Conservation (phyloP, 352 stramenopile genomes). For the Phytopythium oedochilum region DNA sequence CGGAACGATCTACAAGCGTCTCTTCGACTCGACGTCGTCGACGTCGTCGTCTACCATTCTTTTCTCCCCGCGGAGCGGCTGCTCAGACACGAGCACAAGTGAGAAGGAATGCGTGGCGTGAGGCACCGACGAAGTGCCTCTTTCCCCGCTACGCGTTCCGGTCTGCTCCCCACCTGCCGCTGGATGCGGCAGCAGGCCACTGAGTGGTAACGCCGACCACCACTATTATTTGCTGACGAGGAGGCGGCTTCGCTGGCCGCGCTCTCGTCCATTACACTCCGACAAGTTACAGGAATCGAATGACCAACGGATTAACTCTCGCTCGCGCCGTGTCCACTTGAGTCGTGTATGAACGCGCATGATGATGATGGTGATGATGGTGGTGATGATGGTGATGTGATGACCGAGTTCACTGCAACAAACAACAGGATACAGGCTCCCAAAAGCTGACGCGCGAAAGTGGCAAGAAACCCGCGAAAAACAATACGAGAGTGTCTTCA, state of each 20-base stretch:
- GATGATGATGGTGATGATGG: no score
- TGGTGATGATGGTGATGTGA: no score
- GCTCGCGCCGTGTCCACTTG: no score
- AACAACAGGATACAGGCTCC: no score
- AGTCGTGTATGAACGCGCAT: no score
- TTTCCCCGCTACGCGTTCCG: neutral
- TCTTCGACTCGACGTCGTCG: slow-evolving; percentile 56
- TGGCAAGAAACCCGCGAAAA: no score
- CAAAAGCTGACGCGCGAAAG: no score
- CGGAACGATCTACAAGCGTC: slow-evolving; percentile 63
- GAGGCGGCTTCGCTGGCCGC: neutral
- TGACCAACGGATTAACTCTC: no score
- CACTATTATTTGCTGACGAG: slow-evolving; percentile 4
- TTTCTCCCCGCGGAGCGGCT: slow-evolving; percentile 42
- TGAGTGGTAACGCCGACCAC: neutral
- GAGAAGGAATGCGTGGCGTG: slow-evolving; percentile 51
- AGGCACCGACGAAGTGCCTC: neutral
- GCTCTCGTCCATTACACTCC: neutral
- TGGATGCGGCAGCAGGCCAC: neutral
- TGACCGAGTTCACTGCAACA: no score
- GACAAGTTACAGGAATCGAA: neutral
- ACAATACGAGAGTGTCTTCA: no score
- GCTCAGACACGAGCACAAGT: slow-evolving; percentile 41
- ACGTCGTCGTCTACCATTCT: slow-evolving; percentile 31
- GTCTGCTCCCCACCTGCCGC: neutral